Evolutionary conservation across 2,329 filamentous ascomycete species (phyloP), one percentile per base, ranked within the genome.

Genomic region (Beauveria rudraprayagi): DNA sequence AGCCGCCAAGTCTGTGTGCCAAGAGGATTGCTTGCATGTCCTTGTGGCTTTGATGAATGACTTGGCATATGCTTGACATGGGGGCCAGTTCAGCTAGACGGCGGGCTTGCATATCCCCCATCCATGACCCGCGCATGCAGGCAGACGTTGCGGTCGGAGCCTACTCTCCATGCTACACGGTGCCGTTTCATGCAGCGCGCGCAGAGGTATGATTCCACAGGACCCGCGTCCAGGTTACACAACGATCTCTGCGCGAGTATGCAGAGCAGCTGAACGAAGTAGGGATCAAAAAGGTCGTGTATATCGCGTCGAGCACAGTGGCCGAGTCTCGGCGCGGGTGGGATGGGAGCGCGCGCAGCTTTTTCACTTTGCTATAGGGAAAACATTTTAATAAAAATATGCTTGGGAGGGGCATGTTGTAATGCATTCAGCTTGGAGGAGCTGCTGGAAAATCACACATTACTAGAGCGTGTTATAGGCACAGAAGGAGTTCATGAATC

Each of bases 1-100:
- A 50, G 44, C 55, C 44, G 41, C 44, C 55, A 34, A 14, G 37
- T 43, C 17, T 9, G 10, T 14, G 37, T n/a, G 48, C 47, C 34
- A 59, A 28, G 47, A 34, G 22, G 46, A 51, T 51, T 51, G 56
- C 46, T 59, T 52, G 56, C 47, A 44, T 44, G 24, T 3, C n/a
- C 11, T 44, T 40, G 56, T 28, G 56, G 55, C 34, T 19, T 26
- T 41, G 24, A 50, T 40, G 34, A 43, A 24, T 40, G 46, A 58
- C 56, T 51, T 59, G 56, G 56, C 56, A 22, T 50, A 47, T 3
- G 47, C 47, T 59, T 30, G 44, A 47, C 43, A 22, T 37, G 54
- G 47, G 28, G 30, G 10, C 19, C 19, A 14, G 24, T 57, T 47
- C 37, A 24, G 37, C 17, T 41, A 28, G 34, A 52, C 43, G 17